Percentiles rank a stretch among this genome's conserved stretches.
Conservation (phyloP, 305 asterid genomes). For the Petunia hybrid region DNA sequence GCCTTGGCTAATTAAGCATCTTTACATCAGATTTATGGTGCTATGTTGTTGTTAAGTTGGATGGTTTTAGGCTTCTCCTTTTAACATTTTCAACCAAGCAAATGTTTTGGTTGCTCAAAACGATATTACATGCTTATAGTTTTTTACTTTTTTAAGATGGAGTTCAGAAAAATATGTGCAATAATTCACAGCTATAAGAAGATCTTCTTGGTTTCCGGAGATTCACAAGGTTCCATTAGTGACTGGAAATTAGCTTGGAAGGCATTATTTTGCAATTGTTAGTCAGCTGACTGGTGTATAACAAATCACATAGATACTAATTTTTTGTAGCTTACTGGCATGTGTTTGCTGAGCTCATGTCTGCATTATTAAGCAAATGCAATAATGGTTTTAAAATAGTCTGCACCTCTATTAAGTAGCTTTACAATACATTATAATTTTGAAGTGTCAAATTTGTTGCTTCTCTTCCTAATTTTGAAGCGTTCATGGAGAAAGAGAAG, state of each 20-base stretch:
- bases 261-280: conserved; percentile 9
- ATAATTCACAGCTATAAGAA: conserved; percentile 18
- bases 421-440: neutral
- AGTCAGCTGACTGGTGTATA: neutral
- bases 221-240: neutral
- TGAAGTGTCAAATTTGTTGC: neutral
- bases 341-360: conserved; percentile 7
- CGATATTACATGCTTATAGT: neutral
- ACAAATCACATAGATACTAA: conserved; percentile 5
- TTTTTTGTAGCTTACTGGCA: conserved; percentile 2
- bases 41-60: too few species aligned
- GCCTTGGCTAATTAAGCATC: too few species aligned
- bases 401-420: neutral
- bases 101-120: neutral
- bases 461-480: conserved; percentile 21
- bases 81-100: neutral
- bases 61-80: too few species aligned
- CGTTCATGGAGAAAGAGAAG: too few species aligned
- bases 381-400: conserved; percentile 20
- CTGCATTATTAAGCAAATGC: neutral
- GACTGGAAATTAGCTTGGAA: conserved; percentile 18
- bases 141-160: neutral
- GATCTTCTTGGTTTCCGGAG: conserved; percentile 22
- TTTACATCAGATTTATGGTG: too few species aligned
- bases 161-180: neutral